Conservation (phyloP, 768 basidiomycete genomes). For the Myochromella boudieri region DNA sequence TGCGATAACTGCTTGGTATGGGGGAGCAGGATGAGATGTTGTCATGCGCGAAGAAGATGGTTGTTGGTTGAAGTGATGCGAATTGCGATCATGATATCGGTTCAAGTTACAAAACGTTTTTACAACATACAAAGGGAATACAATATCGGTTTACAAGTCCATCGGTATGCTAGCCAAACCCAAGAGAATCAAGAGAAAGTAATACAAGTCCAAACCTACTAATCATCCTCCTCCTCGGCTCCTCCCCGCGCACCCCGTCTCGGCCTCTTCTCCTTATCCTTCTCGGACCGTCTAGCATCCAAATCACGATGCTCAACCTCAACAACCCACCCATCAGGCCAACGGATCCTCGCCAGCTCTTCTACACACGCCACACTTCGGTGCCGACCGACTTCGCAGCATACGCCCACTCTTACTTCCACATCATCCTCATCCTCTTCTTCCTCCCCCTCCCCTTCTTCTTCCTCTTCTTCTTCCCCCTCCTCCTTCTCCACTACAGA, state of each 20-base stretch:
- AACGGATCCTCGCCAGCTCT: constrained; percentile 6
- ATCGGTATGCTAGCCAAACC: too few relatives aligned
- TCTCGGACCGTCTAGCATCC: constrained; percentile 2
- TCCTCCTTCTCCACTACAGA: too few relatives aligned
- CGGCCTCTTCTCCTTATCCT: constrained; percentile 10
- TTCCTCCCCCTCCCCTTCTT: neutral
- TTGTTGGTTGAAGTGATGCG: too few relatives aligned
- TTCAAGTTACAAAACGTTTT: too few relatives aligned
- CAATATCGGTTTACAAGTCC: too few relatives aligned
- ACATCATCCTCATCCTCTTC: neutral
- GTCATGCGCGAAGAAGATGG: too few relatives aligned
- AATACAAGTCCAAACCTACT: too few relatives aligned
- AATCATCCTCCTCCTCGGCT: neutral
- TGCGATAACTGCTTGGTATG: too few relatives aligned
- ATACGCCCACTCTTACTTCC: constrained; percentile 3
- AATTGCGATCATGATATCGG: too few relatives aligned
- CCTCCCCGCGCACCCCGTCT: neutral
- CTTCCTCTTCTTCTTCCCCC: neutral
- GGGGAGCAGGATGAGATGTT: too few relatives aligned
- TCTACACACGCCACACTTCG: constrained; percentile 14
- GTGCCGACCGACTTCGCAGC: constrained; percentile 12
- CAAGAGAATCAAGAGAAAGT: too few relatives aligned
- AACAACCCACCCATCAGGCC: constrained; percentile 8
- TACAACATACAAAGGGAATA: too few relatives aligned
- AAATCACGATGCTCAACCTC: constrained; percentile 10